A percentile compares a stretch with the other conserved stretches of the same genome.
phyloP scores from a whole-genome alignment of 139 green algal species.

The Coelastrella sp. region DNA sequence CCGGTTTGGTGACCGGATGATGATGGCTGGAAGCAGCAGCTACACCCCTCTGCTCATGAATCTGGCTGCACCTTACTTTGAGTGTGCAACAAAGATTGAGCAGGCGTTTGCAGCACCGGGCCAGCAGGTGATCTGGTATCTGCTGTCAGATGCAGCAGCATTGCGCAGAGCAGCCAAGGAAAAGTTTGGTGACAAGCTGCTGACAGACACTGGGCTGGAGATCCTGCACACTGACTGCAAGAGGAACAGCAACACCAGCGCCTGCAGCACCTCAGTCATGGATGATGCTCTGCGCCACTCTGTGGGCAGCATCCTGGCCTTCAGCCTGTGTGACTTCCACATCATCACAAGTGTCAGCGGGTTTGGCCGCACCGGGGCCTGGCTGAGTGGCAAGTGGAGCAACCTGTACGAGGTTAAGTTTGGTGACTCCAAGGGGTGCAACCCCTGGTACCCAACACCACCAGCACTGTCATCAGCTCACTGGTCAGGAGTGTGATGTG shows the following conservation, averaged over 20 bases:
- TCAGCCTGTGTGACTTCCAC: slow-evolving; percentile 34
- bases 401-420: neutral
- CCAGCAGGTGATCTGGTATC: slow-evolving; percentile 27
- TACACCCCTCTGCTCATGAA: neutral
- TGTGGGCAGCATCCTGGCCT: slow-evolving; percentile 23
- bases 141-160: neutral
- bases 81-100: neutral
- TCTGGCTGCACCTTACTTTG: neutral
- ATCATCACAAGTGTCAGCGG: slow-evolving; percentile 14
- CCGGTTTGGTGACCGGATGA: slow-evolving; percentile 1
- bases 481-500: no score
- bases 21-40: neutral
- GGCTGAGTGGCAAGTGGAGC: slow-evolving; percentile 23
- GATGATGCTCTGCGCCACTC: slow-evolving; percentile 1
- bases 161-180: neutral
- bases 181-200: slow-evolving; percentile 26
- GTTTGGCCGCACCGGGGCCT: slow-evolving; percentile 14
- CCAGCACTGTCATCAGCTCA: no score
- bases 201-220: slow-evolving; percentile 16
- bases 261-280: neutral
- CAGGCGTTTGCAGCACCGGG: neutral
- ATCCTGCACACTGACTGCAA: neutral
- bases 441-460: neutral
- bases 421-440: neutral
- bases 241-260: neutral